phyloP scores from a whole-genome alignment of 2,329 filamentous ascomycete species.

The Mycocentrospora acerina region DNA sequence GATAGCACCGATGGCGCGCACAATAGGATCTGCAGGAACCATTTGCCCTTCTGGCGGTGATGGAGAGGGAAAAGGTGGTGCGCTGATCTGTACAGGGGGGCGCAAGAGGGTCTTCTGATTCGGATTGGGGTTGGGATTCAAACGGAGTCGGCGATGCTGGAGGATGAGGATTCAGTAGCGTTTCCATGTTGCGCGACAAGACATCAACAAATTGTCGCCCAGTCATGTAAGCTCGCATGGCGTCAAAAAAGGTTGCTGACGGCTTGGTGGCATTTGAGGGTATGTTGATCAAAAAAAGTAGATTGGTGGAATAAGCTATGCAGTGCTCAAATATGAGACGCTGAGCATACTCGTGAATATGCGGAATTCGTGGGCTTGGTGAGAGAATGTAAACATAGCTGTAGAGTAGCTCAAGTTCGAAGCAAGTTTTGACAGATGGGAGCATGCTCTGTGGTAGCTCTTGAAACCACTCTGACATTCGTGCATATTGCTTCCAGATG shows the following conservation, averaged over 20 bases:
- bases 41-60: constrained; percentile 24
- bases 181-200: constrained; percentile 55
- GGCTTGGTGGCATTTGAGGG: constrained; percentile 59
- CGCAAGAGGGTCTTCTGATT: constrained; percentile 41
- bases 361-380: constrained; percentile 71
- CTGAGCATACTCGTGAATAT: constrained; percentile 74
- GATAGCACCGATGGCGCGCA: constrained; percentile 49
- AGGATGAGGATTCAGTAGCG: constrained; percentile 44
- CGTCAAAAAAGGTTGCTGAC: constrained; percentile 85
- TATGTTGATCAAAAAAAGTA: constrained; percentile 63
- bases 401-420: constrained; percentile 86
- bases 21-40: constrained; percentile 34
- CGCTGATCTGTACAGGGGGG: constrained; percentile 25
- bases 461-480: constrained; percentile 80
- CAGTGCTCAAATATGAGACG: constrained; percentile 83
- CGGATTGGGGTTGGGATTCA: constrained; percentile 12
- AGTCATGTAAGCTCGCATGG: constrained; percentile 76
- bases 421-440: constrained; percentile 69
- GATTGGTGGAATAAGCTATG: constrained; percentile 75
- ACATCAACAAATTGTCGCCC: constrained; percentile 60
- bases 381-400: constrained; percentile 89
- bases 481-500: constrained; percentile 73
- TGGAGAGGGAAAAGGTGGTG: constrained; percentile 39
- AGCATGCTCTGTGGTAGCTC: constrained; percentile 69
- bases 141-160: constrained; percentile 43